A percentile compares a stretch with the other conserved stretches of the same genome.
Evolutionary conservation across 2,329 filamentous ascomycete species (phyloP).

Genomic region (Emmonsia crescens): DNA sequence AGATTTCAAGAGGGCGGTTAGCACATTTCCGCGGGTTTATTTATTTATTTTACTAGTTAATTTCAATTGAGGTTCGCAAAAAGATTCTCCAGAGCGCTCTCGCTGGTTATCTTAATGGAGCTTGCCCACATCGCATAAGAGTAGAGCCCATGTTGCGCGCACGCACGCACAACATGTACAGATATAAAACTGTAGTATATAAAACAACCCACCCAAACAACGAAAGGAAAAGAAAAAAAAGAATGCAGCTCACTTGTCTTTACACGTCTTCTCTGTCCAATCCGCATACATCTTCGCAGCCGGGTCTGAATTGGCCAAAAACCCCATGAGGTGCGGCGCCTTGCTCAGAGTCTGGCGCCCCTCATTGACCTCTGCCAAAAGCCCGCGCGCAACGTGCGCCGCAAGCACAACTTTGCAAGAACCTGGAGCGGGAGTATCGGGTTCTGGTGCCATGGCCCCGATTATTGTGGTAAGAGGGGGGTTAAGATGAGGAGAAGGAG

Average conservation of each 20-base stretch:
- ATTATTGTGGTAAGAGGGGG: background rate
- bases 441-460: conserved; percentile 22
- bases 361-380: conserved; percentile 67
- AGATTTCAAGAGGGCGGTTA: background rate
- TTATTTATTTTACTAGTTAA: background rate
- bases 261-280: conserved; percentile 93
- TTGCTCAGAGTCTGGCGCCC: conserved; percentile 61
- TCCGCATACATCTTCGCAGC: conserved; percentile 89
- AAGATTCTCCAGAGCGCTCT: background rate
- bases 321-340: conserved; percentile 73
- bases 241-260: conserved; percentile 68
- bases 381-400: conserved; percentile 70
- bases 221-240: conserved; percentile 7
- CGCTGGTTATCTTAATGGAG: background rate
- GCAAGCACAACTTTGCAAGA: conserved; percentile 90
- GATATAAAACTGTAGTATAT: no score
- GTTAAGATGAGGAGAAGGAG: background rate
- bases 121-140: background rate
- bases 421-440: conserved; percentile 20
- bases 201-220: no score
- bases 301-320: conserved; percentile 84
- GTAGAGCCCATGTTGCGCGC: background rate
- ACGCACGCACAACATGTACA: background rate
- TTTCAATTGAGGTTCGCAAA: background rate
- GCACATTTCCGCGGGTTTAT: background rate